phyloP scores from a whole-genome alignment of 306 rosid species.

The Crotalaria pallida region DNA sequence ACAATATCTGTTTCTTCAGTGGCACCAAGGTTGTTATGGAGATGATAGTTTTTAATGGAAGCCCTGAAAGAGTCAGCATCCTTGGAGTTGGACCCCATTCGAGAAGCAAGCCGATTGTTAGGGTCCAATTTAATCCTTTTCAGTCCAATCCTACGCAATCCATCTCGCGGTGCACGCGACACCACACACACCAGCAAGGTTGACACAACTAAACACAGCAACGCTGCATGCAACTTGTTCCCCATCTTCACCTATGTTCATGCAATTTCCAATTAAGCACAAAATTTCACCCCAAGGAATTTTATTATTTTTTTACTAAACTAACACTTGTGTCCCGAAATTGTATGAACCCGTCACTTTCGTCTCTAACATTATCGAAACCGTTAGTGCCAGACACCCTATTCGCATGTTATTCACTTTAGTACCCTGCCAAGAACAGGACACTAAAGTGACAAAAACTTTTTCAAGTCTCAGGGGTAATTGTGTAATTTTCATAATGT shows the following conservation, averaged over 20 bases:
- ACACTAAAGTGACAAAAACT: too few species aligned
- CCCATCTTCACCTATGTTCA: constrained; percentile 49
- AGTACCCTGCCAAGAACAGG: too few species aligned
- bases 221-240: constrained; percentile 5
- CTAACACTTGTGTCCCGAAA: too few species aligned
- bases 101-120: constrained; percentile 38
- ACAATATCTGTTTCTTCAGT: constrained; percentile 47
- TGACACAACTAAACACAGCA: constrained; percentile 36
- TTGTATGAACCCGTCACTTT: too few species aligned
- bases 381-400: too few species aligned
- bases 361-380: too few species aligned
- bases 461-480: too few species aligned
- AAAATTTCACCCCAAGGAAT: not conserved
- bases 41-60: constrained; percentile 41
- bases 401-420: too few species aligned
- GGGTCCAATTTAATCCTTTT: constrained; percentile 55
- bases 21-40: constrained; percentile 27
- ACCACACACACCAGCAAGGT: constrained; percentile 35
- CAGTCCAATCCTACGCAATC: constrained; percentile 65
- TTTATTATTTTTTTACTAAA: not conserved
- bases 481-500: too few species aligned
- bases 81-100: constrained; percentile 41
- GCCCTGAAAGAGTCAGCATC: constrained; percentile 25
- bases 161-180: constrained; percentile 39
- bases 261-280: constrained; percentile 8